A percentile compares a stretch with the other conserved stretches of the same genome.
Evolutionary conservation across 805 yeast species (phyloP).

Genomic region (Maudiozyma serrabonitensis): DNA sequence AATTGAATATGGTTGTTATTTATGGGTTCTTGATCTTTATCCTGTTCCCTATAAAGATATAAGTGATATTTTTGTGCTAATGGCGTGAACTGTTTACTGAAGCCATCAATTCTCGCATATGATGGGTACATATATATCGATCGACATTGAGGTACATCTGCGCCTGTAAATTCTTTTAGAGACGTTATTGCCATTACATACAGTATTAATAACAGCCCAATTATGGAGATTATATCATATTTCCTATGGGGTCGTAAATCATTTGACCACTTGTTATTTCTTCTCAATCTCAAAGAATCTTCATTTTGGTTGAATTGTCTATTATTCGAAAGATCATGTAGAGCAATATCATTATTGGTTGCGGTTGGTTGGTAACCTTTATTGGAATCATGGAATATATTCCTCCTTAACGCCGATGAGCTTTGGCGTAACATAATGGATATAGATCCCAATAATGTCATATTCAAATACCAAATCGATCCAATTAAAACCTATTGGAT

Average conservation of each 20-base stretch:
- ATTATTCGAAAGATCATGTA: not conserved
- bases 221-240: conserved; percentile 5
- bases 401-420: not conserved
- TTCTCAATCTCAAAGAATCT: not conserved
- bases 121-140: conserved; percentile 76
- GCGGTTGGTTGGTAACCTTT: not conserved
- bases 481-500: not conserved
- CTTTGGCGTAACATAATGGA: not conserved
- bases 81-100: conserved; percentile 66
- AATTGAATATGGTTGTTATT: conserved; percentile 30
- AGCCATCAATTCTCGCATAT: conserved; percentile 63
- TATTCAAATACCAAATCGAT: not conserved
- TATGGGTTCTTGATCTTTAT: conserved; percentile 47
- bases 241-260: not conserved
- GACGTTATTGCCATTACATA: conserved; percentile 7
- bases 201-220: conserved; percentile 13
- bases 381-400: not conserved
- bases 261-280: not conserved
- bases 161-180: conserved; percentile 28
- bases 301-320: not conserved
- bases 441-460: not conserved
- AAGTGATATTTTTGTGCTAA: conserved; percentile 58
- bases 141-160: conserved; percentile 49
- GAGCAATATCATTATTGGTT: not conserved
- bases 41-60: conserved; percentile 79